Base-by-base conservation (phyloP, 371 early-diverging fungal species). In the Mortierella sp. region DNA sequence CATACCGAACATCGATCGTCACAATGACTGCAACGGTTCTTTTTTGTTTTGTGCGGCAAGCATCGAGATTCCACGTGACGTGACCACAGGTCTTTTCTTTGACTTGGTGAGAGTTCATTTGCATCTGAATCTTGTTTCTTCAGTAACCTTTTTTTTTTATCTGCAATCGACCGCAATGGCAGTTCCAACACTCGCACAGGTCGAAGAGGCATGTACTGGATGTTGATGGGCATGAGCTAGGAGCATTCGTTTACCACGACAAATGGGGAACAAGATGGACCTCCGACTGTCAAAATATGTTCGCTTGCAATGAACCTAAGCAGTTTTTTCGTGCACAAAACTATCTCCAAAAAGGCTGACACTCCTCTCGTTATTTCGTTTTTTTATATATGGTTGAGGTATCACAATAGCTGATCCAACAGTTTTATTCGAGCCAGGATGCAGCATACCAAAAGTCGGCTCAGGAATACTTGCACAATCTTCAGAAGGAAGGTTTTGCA, bases 401-500 rank as follows among this genome's bases (percentile, higher is more conserved):
- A 48, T n/a, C 19, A 60, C 4, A 47, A 28, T 77, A 90, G 89
- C 85, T 90, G 72, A 89, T 92, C 24, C 82, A 82, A 50, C 89
- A 90, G 55, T 88, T 94, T 14, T 93, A 92, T 70, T 78, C 89
- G 24, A 90, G 90, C 8, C 88, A 78, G 45, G 89, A 92, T 73
- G 72, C 90, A 45, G 68, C 76, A 3, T 75, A 80, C 11, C 84
- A 93, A 44, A 93, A 91, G 75, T 90, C 90, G 13, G 92, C 93
- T 58, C 94, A 95, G 87, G 91, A 92, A 65, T 93, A 92, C 80
- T 90, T 96, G 38, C 94, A 94, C 70, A 83, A 89, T 57, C 79
- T 96, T 52, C 96, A 96, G 78, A 93, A 91, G 80, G 92, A 92
- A 79, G 86, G 92, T 0, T 90, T 89, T 75, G 96, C 94, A n/a